These are phyloP conservation scores for Penicillium macrosclerotiorum DNA, from an alignment of 495 filamentous ascomycete species.

Conservation along the genomic window DNA sequence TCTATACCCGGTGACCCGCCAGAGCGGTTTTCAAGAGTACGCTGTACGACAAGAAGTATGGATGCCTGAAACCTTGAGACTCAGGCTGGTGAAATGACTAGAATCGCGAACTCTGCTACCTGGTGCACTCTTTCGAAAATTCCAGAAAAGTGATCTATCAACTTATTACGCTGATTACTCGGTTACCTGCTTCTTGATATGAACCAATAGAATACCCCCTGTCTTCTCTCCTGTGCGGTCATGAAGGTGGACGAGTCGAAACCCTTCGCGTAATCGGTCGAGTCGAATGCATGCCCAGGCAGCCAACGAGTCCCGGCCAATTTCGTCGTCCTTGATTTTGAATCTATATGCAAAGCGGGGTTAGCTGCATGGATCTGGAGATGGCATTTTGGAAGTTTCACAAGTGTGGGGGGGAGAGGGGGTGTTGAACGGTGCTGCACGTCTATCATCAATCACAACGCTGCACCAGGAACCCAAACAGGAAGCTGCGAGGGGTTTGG, in stretches of 20 bases:
- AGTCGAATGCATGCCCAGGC: slow-evolving; percentile 88
- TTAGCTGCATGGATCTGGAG: slow-evolving; percentile 7
- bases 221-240: slow-evolving; percentile 61
- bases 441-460: neutral
- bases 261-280: slow-evolving; percentile 71
- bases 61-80: slow-evolving; percentile 4
- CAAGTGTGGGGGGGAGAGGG: neutral
- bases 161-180: slow-evolving; percentile 2
- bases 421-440: slow-evolving; percentile 6
- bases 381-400: neutral
- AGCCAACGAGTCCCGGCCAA: slow-evolving; percentile 70
- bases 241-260: slow-evolving; percentile 71
- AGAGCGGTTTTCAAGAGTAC: neutral
- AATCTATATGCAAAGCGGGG: slow-evolving; percentile 55
- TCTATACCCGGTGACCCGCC: neutral
- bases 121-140: neutral
- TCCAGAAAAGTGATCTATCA: slow-evolving; percentile 7
- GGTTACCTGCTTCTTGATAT: slow-evolving; percentile 56
- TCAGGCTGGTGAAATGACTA: neutral
- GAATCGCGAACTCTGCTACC: neutral
- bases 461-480: neutral
- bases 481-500: slow-evolving; percentile 3
- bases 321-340: slow-evolving; percentile 79
- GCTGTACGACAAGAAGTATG: slow-evolving; percentile 3
- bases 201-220: slow-evolving; percentile 66